A percentile compares a stretch with the other conserved stretches of the same genome.
Conservation (phyloP, 345 rosid genomes). For the Lumnitzera littorea region DNA sequence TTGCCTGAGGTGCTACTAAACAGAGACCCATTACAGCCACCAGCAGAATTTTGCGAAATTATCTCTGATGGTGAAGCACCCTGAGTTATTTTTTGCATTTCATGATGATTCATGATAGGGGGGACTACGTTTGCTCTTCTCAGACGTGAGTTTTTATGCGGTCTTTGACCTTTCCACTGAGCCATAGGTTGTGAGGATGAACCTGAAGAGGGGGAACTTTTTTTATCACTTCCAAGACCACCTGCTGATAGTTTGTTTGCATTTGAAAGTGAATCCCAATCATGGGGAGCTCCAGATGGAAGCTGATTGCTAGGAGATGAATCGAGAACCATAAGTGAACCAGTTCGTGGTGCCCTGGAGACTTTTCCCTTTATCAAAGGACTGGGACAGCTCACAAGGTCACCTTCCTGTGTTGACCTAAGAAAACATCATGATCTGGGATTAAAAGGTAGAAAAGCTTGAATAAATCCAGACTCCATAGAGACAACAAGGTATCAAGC, state of each 20-base stretch:
- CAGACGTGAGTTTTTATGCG: constrained; percentile 72
- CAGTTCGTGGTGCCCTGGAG: constrained; percentile 63
- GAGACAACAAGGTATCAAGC: neutral
- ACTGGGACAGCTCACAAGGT: constrained; percentile 44
- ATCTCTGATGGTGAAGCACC: constrained; percentile 52
- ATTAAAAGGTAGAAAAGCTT: neutral
- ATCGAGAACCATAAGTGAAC: constrained; percentile 56
- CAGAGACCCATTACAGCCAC: constrained; percentile 40
- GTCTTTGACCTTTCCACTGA: constrained; percentile 94
- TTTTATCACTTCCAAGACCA: constrained; percentile 36
- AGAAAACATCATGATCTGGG: neutral
- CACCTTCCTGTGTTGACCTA: constrained; percentile 63
- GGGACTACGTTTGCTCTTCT: constrained; percentile 73
- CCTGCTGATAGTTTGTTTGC: constrained; percentile 27
- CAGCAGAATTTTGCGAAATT: constrained; percentile 42
- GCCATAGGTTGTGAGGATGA: constrained; percentile 76
- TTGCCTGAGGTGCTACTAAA: constrained; percentile 31
- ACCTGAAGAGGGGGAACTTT: constrained; percentile 31
- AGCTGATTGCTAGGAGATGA: constrained; percentile 52
- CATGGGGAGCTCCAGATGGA: constrained; percentile 52
- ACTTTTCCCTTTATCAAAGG: constrained; percentile 51
- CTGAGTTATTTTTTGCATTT: constrained; percentile 48
- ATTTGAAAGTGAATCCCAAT: constrained; percentile 43
- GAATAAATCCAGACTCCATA: constrained; percentile 1
- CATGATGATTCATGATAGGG: constrained; percentile 52